A percentile compares a stretch with the other conserved stretches of the same genome.
phyloP scores from a whole-genome alignment of 257 asterid species.

The Fraxinus excelsior region DNA sequence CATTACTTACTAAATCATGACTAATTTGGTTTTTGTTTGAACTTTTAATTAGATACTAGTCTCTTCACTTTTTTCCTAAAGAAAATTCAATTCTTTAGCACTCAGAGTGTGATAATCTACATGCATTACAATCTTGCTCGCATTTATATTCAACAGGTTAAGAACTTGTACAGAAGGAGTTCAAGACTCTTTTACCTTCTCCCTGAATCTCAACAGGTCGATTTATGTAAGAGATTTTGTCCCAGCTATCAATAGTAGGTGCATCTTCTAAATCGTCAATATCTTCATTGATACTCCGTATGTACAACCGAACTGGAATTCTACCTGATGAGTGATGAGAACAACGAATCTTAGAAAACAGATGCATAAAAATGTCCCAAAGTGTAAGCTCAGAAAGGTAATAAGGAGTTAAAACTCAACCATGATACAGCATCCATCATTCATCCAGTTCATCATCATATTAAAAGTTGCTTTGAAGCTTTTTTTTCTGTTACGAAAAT shows the following conservation, averaged over 20 bases:
- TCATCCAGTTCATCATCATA: slow-evolving; percentile 1
- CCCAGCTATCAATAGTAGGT: slow-evolving; percentile 78
- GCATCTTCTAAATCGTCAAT: slow-evolving; percentile 65
- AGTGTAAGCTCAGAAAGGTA: slow-evolving; percentile 2
- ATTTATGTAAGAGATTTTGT: slow-evolving; percentile 74
- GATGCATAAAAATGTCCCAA: slow-evolving; percentile 9
- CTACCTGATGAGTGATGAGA: slow-evolving; percentile 69
- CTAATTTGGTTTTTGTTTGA: no score
- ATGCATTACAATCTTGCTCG: background rate
- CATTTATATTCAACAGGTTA: background rate
- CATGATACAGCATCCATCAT: slow-evolving; percentile 11
- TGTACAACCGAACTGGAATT: slow-evolving; percentile 84
- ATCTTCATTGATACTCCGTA: slow-evolving; percentile 58
- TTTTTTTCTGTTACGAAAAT: background rate
- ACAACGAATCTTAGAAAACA: slow-evolving; percentile 24
- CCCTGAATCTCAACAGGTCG: slow-evolving; percentile 72
- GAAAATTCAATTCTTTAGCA: background rate
- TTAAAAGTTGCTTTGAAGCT: background rate
- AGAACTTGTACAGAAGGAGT: background rate
- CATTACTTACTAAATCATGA: background rate
- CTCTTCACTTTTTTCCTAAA: background rate
- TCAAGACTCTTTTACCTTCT: slow-evolving; percentile 53
- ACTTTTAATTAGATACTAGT: background rate
- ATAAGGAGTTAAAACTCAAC: background rate
- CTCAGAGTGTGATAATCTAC: no score